phyloP scores from a whole-genome alignment of 129 eudicot species.

The Calendula officinalis region DNA sequence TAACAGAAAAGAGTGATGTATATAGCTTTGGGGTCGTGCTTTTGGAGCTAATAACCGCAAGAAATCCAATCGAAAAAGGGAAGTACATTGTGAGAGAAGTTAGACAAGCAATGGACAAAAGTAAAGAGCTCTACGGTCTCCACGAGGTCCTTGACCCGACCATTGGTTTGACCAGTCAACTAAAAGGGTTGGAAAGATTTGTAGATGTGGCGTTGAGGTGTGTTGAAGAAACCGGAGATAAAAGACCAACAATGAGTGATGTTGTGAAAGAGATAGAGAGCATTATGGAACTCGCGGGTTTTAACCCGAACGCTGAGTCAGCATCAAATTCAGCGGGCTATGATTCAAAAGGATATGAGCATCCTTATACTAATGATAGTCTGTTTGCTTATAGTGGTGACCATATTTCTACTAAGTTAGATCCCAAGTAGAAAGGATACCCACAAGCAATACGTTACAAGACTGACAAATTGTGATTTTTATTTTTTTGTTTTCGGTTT shows the following conservation, averaged over 20 bases:
- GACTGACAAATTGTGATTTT: background rate
- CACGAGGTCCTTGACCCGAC: constrained; percentile 59
- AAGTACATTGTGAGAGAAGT: constrained; percentile 75
- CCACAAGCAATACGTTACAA: constrained; percentile 2
- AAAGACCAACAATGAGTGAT: constrained; percentile 75
- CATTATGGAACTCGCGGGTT: constrained; percentile 49
- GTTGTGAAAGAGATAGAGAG: constrained; percentile 71
- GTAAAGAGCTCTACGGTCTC: constrained; percentile 49
- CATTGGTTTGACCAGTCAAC: constrained; percentile 36
- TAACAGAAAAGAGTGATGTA: constrained; percentile 71
- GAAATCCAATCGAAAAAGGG: constrained; percentile 64
- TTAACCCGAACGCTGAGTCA: constrained; percentile 58
- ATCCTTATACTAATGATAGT: constrained; percentile 49
- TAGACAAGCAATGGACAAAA: constrained; percentile 54
- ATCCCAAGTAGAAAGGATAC: constrained; percentile 30
- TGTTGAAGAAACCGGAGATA: constrained; percentile 52
- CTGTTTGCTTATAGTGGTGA: constrained; percentile 50
- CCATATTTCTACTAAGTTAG: constrained; percentile 29
- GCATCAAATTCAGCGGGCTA: constrained; percentile 41
- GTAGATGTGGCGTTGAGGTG: constrained; percentile 71
- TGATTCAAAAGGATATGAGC: constrained; percentile 36
- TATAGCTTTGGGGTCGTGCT: constrained; percentile 72
- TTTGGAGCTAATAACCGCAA: constrained; percentile 69
- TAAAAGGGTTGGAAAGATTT: constrained; percentile 52
- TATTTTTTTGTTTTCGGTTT: constrained; percentile 1